Evolutionary conservation across 192 early-diverging fungal species (phyloP), one percentile per base, ranked within the genome.

Genomic region (Obelidium mucronatum): DNA sequence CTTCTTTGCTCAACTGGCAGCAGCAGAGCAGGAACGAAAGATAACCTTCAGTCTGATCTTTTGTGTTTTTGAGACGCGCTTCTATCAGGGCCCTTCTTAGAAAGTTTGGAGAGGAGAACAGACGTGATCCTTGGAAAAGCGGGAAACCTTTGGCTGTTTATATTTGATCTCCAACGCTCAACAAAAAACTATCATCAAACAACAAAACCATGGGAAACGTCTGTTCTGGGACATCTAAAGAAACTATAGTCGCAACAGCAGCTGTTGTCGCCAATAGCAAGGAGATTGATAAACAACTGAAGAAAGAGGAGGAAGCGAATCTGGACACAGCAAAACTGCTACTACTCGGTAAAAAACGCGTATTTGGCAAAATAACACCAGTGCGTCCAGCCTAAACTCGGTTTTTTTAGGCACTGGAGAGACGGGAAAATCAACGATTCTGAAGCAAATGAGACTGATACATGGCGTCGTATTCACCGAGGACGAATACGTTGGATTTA

Each of bases 261-360:
- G 95, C 96, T 79, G 85, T 83, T 3, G 80, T 79, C 53, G 77
- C 78, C 42, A 24, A 78, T 51, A 88, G 84, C 40, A 85, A 88
- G 26, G 85, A 85, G 30, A 88, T 88, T 51, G 87, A 88, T 51
- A 81, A 69, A 42, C 66, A 80, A 17, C 55, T 88, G 22, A 82
- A 75, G 53, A 74, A 79, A 17, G 87, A 88, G 62, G 81, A 82
- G 52, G 48, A 56, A 17, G 77, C 67, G 0, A 71, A 34, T 24
- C 61, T 75, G 59, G 54, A 65, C 3, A 68, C 52, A 4, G 63
- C 78, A 42, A 84, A 84, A 58, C 68, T 84, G 11, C 77, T 84
- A 24, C 78, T 84, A 28, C 66, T 83, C 2, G 79, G 79, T 77
- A 68, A 39, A n/a, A n/a, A n/a, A n/a, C n/a, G n/a, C n/a, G 55